Evolutionary conservation across 2,329 filamentous ascomycete genomes (phyloP).

Genomic region (Fusarium sp.): DNA sequence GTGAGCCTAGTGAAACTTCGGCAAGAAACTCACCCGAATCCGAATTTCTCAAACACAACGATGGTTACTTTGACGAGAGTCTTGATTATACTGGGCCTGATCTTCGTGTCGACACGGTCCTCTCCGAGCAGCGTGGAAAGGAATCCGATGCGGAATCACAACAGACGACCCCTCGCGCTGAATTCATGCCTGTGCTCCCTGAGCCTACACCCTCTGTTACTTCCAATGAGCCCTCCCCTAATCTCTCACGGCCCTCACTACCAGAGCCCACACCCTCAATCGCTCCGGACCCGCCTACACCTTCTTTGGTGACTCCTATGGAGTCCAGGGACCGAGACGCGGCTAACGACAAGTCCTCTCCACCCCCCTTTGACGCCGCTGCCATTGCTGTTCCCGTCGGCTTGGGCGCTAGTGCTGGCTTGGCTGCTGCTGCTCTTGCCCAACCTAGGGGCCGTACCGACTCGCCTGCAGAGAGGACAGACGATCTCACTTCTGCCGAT

Average conservation of each 20-base stretch:
- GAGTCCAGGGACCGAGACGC: conserved; percentile 58
- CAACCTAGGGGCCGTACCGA: conserved; percentile 32
- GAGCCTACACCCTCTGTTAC: not conserved
- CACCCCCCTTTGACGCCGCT: conserved; percentile 51
- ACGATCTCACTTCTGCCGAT: conserved; percentile 52
- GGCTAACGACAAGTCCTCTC: conserved; percentile 57
- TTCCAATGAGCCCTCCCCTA: conserved; percentile 1
- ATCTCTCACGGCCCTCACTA: conserved; percentile 41
- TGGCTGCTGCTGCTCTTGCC: conserved; percentile 45
- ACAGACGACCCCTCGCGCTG: conserved; percentile 76
- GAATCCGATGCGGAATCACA: conserved; percentile 69
- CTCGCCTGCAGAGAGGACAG: conserved; percentile 39
- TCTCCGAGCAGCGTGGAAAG: conserved; percentile 48
- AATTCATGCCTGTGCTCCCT: conserved; percentile 50
- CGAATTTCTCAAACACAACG: conserved; percentile 43
- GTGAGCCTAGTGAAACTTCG: conserved; percentile 57
- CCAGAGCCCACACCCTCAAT: conserved; percentile 19
- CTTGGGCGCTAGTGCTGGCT: conserved; percentile 40
- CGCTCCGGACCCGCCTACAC: conserved; percentile 1
- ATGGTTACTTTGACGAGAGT: conserved; percentile 46
- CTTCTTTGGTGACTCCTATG: conserved; percentile 54
- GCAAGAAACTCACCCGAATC: conserved; percentile 51
- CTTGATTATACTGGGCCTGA: conserved; percentile 38
- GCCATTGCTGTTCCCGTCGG: conserved; percentile 39
- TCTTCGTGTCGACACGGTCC: conserved; percentile 58